These are phyloP conservation scores for Candida labiduridarum DNA, from an alignment of 1,139 yeast species.

Conservation along the genomic window DNA sequence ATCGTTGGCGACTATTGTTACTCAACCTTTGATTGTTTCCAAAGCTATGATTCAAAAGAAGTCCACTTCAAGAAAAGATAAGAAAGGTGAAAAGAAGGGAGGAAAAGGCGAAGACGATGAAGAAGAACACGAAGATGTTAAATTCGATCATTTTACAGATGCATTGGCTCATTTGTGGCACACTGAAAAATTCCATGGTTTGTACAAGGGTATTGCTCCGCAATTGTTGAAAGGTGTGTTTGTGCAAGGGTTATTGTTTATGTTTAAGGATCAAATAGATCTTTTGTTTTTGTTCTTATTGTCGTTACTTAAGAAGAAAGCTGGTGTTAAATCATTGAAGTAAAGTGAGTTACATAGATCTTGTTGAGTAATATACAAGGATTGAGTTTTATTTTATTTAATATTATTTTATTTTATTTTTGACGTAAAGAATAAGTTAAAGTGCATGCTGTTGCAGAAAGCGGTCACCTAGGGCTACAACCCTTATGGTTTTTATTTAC, in stretches of 20 bases:
- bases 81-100: background rate
- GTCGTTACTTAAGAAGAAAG: slow-evolving; percentile 29
- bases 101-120: slow-evolving; percentile 15
- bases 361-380: background rate
- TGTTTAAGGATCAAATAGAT: slow-evolving; percentile 75
- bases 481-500: background rate
- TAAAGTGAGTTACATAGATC: background rate
- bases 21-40: slow-evolving; percentile 84
- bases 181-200: slow-evolving; percentile 39
- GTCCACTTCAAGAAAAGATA: slow-evolving; percentile 13
- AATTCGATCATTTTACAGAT: slow-evolving; percentile 42
- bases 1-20: slow-evolving; percentile 75
- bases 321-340: background rate
- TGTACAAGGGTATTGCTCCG: slow-evolving; percentile 80
- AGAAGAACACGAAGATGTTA: slow-evolving; percentile 36
- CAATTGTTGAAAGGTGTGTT: slow-evolving; percentile 81
- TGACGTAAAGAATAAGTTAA: background rate
- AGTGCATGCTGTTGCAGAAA: background rate
- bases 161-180: slow-evolving; percentile 49
- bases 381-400: background rate
- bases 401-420: background rate
- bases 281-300: slow-evolving; percentile 44
- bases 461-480: background rate
- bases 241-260: slow-evolving; percentile 83
- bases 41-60: slow-evolving; percentile 77